Conservation (phyloP, 805 yeast genomes). For the Saitoella complicata region DNA sequence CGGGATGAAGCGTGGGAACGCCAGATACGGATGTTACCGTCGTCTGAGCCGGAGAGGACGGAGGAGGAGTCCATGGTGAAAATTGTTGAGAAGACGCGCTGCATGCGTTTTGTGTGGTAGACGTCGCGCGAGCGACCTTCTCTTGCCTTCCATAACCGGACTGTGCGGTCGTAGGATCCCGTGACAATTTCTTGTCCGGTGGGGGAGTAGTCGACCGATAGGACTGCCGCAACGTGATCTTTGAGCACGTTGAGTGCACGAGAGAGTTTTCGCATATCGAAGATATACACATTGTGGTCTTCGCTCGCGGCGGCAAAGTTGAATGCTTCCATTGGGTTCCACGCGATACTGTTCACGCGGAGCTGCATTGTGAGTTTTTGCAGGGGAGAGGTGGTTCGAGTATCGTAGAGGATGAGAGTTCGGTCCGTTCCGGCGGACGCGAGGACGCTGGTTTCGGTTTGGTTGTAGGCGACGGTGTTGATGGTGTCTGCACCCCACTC, state of each 20-base stretch:
- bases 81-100: constrained; percentile 68
- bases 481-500: constrained; percentile 97
- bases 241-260: constrained; percentile 72
- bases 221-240: constrained; percentile 90
- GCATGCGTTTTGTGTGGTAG: constrained; percentile 97
- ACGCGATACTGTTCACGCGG: constrained; percentile 70
- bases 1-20: constrained; percentile 75
- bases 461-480: constrained; percentile 66
- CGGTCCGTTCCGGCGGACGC: constrained; percentile 88
- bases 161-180: constrained; percentile 87
- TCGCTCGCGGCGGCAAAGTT: constrained; percentile 84
- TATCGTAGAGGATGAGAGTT: constrained; percentile 76
- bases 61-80: constrained; percentile 82
- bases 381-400: constrained; percentile 78
- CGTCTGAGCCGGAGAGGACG: constrained; percentile 83
- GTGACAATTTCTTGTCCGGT: constrained; percentile 93
- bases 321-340: constrained; percentile 98
- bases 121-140: constrained; percentile 91
- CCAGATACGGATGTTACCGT: constrained; percentile 91
- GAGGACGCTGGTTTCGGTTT: constrained; percentile 72
- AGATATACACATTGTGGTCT: constrained; percentile 84
- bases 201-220: constrained; percentile 90
- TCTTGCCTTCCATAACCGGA: constrained; percentile 55
- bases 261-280: constrained; percentile 89
- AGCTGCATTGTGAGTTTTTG: constrained; percentile 74